Percentiles rank a stretch among this genome's conserved stretches.
phyloP scores from a whole-genome alignment of 2,329 filamentous ascomycete genomes.

The Sporothrix mexicana region DNA sequence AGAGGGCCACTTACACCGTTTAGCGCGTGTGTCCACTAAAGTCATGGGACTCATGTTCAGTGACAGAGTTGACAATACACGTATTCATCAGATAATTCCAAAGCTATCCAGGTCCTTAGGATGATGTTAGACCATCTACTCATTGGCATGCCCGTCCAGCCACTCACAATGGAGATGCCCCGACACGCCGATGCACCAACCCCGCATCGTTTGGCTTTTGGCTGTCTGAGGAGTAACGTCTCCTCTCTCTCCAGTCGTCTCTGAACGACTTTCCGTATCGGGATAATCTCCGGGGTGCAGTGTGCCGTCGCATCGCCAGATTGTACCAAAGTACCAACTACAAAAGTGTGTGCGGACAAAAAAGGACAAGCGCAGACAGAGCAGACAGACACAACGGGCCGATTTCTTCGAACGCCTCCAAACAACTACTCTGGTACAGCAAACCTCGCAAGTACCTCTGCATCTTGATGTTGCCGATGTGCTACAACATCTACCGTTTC shows the following conservation, averaged over 20 bases:
- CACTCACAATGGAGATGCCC: neutral
- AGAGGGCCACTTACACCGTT: neutral
- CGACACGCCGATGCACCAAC: neutral
- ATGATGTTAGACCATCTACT: no score
- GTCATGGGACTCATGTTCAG: neutral
- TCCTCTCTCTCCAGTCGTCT: neutral
- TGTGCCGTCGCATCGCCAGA: neutral
- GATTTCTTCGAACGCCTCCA: no score
- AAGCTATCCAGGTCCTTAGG: no score
- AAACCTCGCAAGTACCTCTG: no score
- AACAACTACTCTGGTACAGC: no score
- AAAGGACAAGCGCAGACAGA: neutral
- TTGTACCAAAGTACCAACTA: neutral
- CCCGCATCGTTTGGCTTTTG: neutral
- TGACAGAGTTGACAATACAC: neutral
- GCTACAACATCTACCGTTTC: no score
- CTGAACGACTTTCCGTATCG: neutral
- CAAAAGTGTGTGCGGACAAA: neutral
- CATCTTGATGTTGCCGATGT: no score
- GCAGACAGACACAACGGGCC: no score
- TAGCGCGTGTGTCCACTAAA: neutral
- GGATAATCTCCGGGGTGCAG: conserved; percentile 1
- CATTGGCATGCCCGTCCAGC: no score
- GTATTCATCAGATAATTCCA: neutral
- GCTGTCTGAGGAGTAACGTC: neutral